Percentiles rank a stretch among this genome's conserved stretches.
Conservation (phyloP, 345 rosid species). For the Arabidopsis suecica region DNA sequence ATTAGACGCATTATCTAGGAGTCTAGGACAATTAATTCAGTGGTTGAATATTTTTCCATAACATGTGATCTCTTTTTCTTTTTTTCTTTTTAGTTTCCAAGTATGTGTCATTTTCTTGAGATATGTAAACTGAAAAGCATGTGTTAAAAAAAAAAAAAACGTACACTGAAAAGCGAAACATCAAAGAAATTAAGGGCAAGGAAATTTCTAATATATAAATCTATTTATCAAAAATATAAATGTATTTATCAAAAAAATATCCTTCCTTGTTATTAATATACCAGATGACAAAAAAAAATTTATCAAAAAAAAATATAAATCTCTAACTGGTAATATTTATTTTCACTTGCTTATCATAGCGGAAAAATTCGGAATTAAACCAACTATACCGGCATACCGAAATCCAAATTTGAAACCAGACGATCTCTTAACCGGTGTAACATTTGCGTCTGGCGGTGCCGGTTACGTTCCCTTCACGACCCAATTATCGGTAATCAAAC, state of each 20-base stretch:
- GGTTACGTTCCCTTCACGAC: slow-evolving; percentile 67
- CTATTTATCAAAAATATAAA: too few species aligned
- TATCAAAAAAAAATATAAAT: too few species aligned
- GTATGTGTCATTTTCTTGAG: slow-evolving; percentile 13
- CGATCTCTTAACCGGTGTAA: slow-evolving; percentile 72
- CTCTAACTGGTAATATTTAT: not conserved
- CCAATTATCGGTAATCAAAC: slow-evolving; percentile 42
- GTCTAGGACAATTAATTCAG: slow-evolving; percentile 13
- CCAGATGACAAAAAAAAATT: too few species aligned
- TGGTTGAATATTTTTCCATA: slow-evolving; percentile 14
- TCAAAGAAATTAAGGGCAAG: not conserved
- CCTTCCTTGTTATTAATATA: too few species aligned
- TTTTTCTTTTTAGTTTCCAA: not conserved
- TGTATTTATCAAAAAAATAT: too few species aligned
- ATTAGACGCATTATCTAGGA: not conserved
- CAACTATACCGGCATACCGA: slow-evolving; percentile 59
- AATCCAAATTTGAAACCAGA: slow-evolving; percentile 51
- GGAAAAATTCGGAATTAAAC: slow-evolving; percentile 56
- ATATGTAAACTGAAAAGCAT: not conserved
- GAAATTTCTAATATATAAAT: not conserved
- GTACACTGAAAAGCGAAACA: not conserved
- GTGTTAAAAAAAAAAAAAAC: too few species aligned
- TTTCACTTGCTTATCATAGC: slow-evolving; percentile 36
- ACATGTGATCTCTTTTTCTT: not conserved
- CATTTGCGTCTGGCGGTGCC: slow-evolving; percentile 65